A percentile compares a stretch with the other conserved stretches of the same genome.
Conservation (phyloP, 768 basidiomycete species). For the Russula sp. region DNA sequence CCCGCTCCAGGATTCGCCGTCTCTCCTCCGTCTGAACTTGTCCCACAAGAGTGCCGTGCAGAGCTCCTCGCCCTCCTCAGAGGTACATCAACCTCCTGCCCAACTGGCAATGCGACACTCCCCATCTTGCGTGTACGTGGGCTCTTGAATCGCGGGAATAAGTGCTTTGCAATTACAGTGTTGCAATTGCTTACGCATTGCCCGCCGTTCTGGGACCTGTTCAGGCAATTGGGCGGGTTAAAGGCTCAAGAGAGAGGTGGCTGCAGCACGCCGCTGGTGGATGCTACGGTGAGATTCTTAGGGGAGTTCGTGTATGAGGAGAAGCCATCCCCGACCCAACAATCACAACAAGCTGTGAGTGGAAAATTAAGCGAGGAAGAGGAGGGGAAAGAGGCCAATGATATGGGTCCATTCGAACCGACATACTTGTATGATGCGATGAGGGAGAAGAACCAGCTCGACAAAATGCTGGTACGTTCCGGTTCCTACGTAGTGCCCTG, state of each 20-base stretch:
- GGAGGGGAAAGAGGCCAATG: slow-evolving; percentile 41
- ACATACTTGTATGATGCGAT: slow-evolving; percentile 85
- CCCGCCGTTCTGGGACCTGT: slow-evolving; percentile 71
- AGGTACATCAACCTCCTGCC: slow-evolving; percentile 27
- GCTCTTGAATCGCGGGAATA: slow-evolving; percentile 88
- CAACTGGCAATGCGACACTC: slow-evolving; percentile 16
- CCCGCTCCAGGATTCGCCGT: slow-evolving; percentile 37
- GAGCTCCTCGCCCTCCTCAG: slow-evolving; percentile 50
- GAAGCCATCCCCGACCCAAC: slow-evolving; percentile 23
- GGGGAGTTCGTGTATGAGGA: slow-evolving; percentile 55
- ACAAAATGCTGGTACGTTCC: slow-evolving; percentile 73
- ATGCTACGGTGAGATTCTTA: slow-evolving; percentile 66
- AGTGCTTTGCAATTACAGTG: slow-evolving; percentile 96
- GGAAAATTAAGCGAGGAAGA: slow-evolving; percentile 36
- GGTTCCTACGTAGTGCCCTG: too few relatives aligned
- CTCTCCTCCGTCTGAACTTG: slow-evolving; percentile 29
- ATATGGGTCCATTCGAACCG: slow-evolving; percentile 70
- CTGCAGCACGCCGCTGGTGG: slow-evolving; percentile 47
- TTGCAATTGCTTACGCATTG: slow-evolving; percentile 87
- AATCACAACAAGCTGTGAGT: slow-evolving; percentile 14
- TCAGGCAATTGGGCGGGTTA: slow-evolving; percentile 60
- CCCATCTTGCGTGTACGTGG: slow-evolving; percentile 60
- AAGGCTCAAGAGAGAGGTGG: slow-evolving; percentile 24
- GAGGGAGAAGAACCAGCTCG: slow-evolving; percentile 89
- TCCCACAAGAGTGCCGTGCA: slow-evolving; percentile 28